phyloP scores from a whole-genome alignment of 2,329 filamentous ascomycete species.

The Moelleriella libera region DNA sequence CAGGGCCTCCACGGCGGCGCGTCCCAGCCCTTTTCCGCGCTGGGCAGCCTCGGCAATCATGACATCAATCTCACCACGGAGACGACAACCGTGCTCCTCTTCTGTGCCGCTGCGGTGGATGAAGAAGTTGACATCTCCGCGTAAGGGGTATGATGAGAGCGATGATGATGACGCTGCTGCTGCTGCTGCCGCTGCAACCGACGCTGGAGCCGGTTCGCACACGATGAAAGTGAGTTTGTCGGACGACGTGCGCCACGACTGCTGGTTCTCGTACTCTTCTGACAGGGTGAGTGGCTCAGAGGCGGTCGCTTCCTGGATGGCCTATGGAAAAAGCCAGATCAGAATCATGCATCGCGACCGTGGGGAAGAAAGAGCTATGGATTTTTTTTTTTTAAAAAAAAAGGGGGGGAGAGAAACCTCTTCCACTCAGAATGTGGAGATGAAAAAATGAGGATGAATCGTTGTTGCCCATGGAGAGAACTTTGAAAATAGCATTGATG shows the following conservation, averaged over 20 bases:
- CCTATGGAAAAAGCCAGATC: slow-evolving; percentile 22
- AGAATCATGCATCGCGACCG: not conserved
- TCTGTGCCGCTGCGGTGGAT: slow-evolving; percentile 29
- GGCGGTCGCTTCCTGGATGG: slow-evolving; percentile 71
- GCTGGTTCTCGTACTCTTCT: slow-evolving; percentile 83
- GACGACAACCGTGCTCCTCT: too few species aligned
- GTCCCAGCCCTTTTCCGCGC: slow-evolving; percentile 51
- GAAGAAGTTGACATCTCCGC: slow-evolving; percentile 70
- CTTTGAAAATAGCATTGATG: not conserved
- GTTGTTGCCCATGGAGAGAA: not conserved
- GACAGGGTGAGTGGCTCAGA: slow-evolving; percentile 69
- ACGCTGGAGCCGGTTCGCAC: slow-evolving; percentile 49
- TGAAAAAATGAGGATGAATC: not conserved
- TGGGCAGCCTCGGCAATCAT: slow-evolving; percentile 58
- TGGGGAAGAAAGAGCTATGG: not conserved
- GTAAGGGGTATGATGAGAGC: too few species aligned
- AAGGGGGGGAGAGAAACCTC: too few species aligned
- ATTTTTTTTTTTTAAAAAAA: not conserved
- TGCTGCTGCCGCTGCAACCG: not conserved
- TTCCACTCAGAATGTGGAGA: too few species aligned
- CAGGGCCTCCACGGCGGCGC: slow-evolving; percentile 51
- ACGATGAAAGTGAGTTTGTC: slow-evolving; percentile 92
- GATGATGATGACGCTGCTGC: too few species aligned
- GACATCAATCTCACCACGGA: slow-evolving; percentile 65
- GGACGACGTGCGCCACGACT: slow-evolving; percentile 64